phyloP scores from a whole-genome alignment of 768 basidiomycete genomes.

The Tricholoma terreum region DNA sequence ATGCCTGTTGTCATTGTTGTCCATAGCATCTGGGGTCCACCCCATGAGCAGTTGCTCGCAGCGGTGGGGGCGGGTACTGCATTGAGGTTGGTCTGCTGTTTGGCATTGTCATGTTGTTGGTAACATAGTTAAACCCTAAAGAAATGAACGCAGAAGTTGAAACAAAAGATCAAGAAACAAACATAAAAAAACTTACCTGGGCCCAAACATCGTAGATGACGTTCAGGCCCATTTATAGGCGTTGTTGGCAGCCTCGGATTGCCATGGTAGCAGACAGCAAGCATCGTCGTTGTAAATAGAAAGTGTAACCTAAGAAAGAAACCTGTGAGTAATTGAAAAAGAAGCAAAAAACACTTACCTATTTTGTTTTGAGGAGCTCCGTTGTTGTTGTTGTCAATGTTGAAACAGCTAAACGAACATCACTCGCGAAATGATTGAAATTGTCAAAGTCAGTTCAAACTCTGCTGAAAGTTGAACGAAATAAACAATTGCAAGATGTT shows the following conservation, averaged over 20 bases:
- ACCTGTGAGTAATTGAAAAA: background rate
- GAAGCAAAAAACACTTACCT: background rate
- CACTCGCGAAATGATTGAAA: background rate
- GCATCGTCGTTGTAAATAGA: background rate
- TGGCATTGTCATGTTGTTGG: background rate
- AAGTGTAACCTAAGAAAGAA: background rate
- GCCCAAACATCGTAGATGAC: background rate
- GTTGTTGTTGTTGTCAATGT: background rate
- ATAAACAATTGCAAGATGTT: background rate
- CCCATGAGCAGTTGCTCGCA: no score
- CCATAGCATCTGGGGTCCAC: no score
- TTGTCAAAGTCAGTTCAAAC: background rate
- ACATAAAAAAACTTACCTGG: no score
- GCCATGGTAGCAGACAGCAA: background rate
- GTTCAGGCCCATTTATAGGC: background rate
- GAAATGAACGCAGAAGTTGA: no score
- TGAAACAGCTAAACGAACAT: background rate
- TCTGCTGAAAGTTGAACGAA: background rate
- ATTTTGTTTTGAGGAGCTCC: background rate
- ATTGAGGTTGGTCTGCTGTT: background rate
- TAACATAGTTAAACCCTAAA: background rate
- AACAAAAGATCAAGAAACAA: no score
- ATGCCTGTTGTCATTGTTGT: background rate
- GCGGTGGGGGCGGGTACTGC: background rate
- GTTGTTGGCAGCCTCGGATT: background rate